Evolutionary conservation across 305 asterid genomes (phyloP).

Genomic region (Ilex paraguariensis): DNA sequence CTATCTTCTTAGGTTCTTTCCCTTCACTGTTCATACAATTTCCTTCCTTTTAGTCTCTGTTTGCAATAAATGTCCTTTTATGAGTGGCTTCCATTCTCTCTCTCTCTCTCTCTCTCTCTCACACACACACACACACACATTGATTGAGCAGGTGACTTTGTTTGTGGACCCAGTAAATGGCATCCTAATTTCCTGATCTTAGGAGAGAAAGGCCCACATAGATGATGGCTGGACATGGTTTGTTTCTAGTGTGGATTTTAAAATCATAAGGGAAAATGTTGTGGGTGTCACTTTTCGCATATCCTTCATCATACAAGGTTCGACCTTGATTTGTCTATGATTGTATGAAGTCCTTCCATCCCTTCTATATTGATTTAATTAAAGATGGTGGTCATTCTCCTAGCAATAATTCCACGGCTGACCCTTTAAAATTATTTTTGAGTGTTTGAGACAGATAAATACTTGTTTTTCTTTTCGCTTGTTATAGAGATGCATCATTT

Average conservation of each 20-base stretch:
- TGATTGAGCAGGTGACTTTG: conserved; percentile 24
- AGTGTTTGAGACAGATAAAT: too few relatives aligned
- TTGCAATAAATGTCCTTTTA: conserved; percentile 8
- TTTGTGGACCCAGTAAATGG: conserved; percentile 27
- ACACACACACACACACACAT: conserved; percentile 8
- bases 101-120: background rate
- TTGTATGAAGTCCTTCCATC: too few relatives aligned
- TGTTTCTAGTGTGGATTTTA: conserved; percentile 3
- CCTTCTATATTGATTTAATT: too few relatives aligned
- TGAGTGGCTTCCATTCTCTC: conserved; percentile 6
- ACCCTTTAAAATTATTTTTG: too few relatives aligned
- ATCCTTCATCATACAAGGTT: too few relatives aligned
- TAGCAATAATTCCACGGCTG: too few relatives aligned
- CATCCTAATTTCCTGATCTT: conserved; percentile 17
- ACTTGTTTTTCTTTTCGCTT: too few relatives aligned
- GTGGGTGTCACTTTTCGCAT: too few relatives aligned
- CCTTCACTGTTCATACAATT: background rate
- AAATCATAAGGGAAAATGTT: too few relatives aligned
- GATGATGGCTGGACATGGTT: conserved; percentile 6
- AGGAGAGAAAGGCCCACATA: conserved; percentile 25
- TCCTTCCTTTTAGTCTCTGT: background rate
- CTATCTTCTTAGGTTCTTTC: conserved; percentile 12
- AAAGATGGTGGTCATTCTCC: too few relatives aligned
- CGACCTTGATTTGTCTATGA: too few relatives aligned
- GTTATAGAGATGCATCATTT: too few relatives aligned